Base-by-base conservation (phyloP, 2,329 filamentous ascomycete genomes). In the Ceratocystiopsis sp. region DNA sequence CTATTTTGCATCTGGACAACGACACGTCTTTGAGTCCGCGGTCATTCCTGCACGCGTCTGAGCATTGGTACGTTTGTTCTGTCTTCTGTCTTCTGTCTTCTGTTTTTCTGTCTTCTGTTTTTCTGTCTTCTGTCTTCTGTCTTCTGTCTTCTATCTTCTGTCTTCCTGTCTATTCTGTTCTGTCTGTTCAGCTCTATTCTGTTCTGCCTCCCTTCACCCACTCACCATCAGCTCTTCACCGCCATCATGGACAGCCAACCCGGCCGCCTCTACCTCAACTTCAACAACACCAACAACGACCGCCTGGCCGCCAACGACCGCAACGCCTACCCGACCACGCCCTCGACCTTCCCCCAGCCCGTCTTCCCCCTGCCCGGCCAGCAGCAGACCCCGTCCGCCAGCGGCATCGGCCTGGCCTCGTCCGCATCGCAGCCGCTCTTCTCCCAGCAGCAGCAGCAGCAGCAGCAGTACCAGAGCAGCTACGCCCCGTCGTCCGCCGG, bases 281-380 rank as follows among this genome's bases (percentile, higher is more conserved):
- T 78, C 53, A 70, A 67, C 57, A 78, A 72, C 61, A 72, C 71
- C 41, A 43, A 36, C 37, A 40, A 75, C 60, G 73, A 78, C 53
- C 75, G 76, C 54, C 71, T 76, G 46, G 66, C 68, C 48, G 62
- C 73, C 54, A 71, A 68, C 59, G 80, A 80, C 59, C 71, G 80
- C 58, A 21, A 4, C 21, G 68, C 76, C 51, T 86, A 84, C 68
- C 83, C 81, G 52, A 86, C 89, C 42, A 95, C 89, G 11, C 89
- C 89, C 42, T 95, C 89, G 51, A 94, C 87, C 46, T 96, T 96
- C 57, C 89, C 89, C 13, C 89, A 96, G 64, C 87, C 87, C 47
- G 82, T 93, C 59, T 75, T 72, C 50, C 65, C 68, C 45, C 54
- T 68, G 51, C 59, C 65, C 41, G 54, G 57, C 37, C 50, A 55